phyloP scores from a whole-genome alignment of 306 rosid genomes.

The Inga oerstediana region DNA sequence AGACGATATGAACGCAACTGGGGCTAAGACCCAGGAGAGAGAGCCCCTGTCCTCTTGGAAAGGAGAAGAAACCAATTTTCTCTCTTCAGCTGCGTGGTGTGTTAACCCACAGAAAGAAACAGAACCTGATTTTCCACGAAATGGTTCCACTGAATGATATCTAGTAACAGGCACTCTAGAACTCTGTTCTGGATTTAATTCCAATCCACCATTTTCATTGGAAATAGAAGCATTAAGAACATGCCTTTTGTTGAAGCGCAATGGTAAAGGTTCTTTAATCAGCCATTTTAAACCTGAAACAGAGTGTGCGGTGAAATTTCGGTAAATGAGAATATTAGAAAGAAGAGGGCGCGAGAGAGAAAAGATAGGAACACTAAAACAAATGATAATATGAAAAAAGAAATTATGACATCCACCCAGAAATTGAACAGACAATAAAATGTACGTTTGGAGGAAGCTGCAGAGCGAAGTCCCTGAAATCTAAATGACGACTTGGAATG shows the following conservation, averaged over 20 bases:
- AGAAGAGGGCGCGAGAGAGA: not conserved
- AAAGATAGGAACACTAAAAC: not conserved
- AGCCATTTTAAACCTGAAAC: slow-evolving; percentile 49
- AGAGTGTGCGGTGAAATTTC: not conserved
- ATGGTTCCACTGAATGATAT: slow-evolving; percentile 60
- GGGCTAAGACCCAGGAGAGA: slow-evolving; percentile 74
- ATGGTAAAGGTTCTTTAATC: slow-evolving; percentile 26
- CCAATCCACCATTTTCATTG: slow-evolving; percentile 51
- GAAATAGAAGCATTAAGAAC: slow-evolving; percentile 50
- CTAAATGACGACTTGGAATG: slow-evolving; percentile 35
- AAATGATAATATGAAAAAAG: not conserved
- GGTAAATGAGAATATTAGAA: not conserved
- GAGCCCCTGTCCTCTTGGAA: slow-evolving; percentile 69
- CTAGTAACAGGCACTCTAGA: slow-evolving; percentile 37
- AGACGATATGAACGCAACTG: slow-evolving; percentile 64
- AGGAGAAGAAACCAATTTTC: slow-evolving; percentile 73
- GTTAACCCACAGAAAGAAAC: slow-evolving; percentile 82
- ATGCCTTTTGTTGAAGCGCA: slow-evolving; percentile 39
- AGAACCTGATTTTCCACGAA: slow-evolving; percentile 87
- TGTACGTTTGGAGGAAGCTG: slow-evolving; percentile 41
- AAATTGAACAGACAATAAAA: slow-evolving; percentile 18
- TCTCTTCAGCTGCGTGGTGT: slow-evolving; percentile 71
- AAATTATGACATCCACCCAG: not conserved
- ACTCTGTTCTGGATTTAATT: slow-evolving; percentile 35
- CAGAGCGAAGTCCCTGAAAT: slow-evolving; percentile 30